Evolutionary conservation across 179 eudicot genomes (phyloP).

Genomic region (Patellifolia procumbens): DNA sequence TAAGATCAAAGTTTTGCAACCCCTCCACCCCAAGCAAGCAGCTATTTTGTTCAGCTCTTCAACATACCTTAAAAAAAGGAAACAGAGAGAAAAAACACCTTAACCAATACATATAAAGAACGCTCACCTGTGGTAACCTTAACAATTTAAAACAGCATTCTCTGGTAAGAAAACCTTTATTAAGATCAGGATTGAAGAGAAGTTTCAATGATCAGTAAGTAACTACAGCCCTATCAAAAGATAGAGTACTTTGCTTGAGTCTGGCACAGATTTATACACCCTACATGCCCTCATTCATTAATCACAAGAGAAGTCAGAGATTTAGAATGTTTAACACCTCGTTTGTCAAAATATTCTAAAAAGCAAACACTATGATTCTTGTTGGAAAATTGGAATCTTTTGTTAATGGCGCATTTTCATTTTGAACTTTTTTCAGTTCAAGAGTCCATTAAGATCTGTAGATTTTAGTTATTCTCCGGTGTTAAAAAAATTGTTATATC

Average conservation of each 20-base stretch:
- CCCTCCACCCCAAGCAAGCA: background rate
- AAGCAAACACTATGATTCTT: background rate
- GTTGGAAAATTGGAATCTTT: background rate
- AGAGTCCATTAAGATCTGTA: background rate
- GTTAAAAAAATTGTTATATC: background rate
- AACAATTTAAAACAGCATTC: background rate
- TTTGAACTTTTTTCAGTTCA: background rate
- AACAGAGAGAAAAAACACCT: background rate
- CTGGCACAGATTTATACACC: background rate
- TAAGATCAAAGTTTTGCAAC: background rate
- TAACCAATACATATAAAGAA: background rate
- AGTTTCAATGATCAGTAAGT: background rate
- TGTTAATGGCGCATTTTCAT: background rate
- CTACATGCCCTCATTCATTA: background rate
- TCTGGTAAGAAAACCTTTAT: background rate
- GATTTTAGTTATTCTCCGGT: background rate
- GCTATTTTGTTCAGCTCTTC: background rate
- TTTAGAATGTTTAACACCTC: background rate
- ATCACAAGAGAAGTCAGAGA: background rate
- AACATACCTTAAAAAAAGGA: background rate
- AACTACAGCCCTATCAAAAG: background rate
- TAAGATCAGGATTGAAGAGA: background rate
- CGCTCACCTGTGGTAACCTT: background rate
- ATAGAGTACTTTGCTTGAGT: background rate
- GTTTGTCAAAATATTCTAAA: background rate